Percentiles rank a stretch among this genome's conserved stretches.
These are phyloP conservation scores for Dothideomycetidae sp. DNA, from an alignment of 2,329 filamentous ascomycete species.

Conservation along the genomic window DNA sequence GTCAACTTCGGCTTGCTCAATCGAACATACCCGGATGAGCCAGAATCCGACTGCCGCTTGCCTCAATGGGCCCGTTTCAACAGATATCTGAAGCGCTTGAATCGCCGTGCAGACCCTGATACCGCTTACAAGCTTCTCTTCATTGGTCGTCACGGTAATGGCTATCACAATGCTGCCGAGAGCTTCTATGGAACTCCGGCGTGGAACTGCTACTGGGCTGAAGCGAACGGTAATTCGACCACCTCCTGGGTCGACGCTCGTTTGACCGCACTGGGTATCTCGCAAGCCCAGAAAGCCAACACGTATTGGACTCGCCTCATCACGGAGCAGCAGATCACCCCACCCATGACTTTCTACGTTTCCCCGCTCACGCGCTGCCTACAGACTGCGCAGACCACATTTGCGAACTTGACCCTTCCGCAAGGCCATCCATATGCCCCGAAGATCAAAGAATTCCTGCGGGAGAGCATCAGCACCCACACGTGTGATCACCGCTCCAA, in stretches of 20 bases:
- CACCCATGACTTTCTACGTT: slow-evolving; percentile 50
- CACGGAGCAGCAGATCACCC: slow-evolving; percentile 39
- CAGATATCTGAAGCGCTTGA: slow-evolving; percentile 43
- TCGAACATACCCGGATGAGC: slow-evolving; percentile 45
- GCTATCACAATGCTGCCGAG: slow-evolving; percentile 51
- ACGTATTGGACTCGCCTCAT: slow-evolving; percentile 45
- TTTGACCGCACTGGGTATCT: slow-evolving; percentile 43
- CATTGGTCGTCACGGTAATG: slow-evolving; percentile 57
- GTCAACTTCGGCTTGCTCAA: slow-evolving; percentile 54
- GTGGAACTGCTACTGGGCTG: slow-evolving; percentile 56
- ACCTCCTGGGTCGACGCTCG: slow-evolving; percentile 48
- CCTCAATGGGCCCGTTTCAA: slow-evolving; percentile 54
- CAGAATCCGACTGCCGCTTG: slow-evolving; percentile 27
- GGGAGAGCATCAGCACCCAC: slow-evolving; percentile 52
- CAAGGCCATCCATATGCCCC: slow-evolving; percentile 40
- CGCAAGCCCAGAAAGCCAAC: slow-evolving; percentile 45
- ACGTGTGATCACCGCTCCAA: slow-evolving; percentile 51
- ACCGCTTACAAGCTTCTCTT: slow-evolving; percentile 55
- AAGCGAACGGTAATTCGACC: slow-evolving; percentile 49
- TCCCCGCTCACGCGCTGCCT: slow-evolving; percentile 51
- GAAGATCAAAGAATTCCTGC: slow-evolving; percentile 49
- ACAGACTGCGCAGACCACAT: slow-evolving; percentile 49
- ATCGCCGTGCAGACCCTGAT: slow-evolving; percentile 32
- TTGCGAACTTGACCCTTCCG: slow-evolving; percentile 40
- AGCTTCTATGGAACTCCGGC: slow-evolving; percentile 51